Percentiles rank a stretch among this genome's conserved stretches.
phyloP scores from a whole-genome alignment of 768 basidiomycete species.

The Suillus decipiens region DNA sequence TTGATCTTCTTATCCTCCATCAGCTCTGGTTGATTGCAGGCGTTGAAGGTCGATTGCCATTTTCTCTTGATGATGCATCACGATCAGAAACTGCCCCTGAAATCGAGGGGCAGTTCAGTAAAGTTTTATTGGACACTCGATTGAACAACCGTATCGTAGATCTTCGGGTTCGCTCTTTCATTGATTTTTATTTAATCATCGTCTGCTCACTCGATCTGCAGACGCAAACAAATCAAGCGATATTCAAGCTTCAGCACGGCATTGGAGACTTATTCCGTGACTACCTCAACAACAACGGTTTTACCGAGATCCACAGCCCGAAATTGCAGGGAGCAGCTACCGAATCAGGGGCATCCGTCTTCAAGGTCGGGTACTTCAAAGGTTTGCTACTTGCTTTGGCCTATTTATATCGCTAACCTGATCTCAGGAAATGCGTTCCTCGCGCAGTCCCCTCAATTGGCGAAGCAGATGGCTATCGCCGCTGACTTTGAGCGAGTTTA shows the following conservation, averaged over 20 bases:
- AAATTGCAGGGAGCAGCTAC: constrained; percentile 97
- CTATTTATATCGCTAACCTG: constrained; percentile 11
- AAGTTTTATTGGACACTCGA: constrained; percentile 89
- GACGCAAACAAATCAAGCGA: constrained; percentile 95
- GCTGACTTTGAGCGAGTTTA: constrained; percentile 98
- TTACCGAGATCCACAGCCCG: constrained; percentile 95
- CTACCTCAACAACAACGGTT: constrained; percentile 70
- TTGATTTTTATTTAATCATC: neutral
- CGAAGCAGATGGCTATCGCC: constrained; percentile 99
- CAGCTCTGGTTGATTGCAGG: constrained; percentile 84
- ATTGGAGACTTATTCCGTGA: constrained; percentile 88
- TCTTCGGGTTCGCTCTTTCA: constrained; percentile 65
- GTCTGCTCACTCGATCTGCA: constrained; percentile 33
- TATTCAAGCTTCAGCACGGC: constrained; percentile 90
- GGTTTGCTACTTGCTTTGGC: constrained; percentile 38
- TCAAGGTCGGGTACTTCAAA: constrained; percentile 98
- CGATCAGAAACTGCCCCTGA: constrained; percentile 77
- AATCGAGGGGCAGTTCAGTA: constrained; percentile 64
- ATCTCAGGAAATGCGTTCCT: constrained; percentile 82
- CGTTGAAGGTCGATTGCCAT: constrained; percentile 79
- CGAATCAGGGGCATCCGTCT: constrained; percentile 95
- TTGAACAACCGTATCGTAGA: constrained; percentile 94
- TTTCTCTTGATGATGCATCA: constrained; percentile 90
- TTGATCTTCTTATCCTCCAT: neutral
- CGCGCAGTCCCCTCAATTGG: constrained; percentile 95